Evolutionary conservation across 495 filamentous ascomycete genomes (phyloP), one percentile per base, ranked within the genome.

Genomic region (Talaromyces adpressus): DNA sequence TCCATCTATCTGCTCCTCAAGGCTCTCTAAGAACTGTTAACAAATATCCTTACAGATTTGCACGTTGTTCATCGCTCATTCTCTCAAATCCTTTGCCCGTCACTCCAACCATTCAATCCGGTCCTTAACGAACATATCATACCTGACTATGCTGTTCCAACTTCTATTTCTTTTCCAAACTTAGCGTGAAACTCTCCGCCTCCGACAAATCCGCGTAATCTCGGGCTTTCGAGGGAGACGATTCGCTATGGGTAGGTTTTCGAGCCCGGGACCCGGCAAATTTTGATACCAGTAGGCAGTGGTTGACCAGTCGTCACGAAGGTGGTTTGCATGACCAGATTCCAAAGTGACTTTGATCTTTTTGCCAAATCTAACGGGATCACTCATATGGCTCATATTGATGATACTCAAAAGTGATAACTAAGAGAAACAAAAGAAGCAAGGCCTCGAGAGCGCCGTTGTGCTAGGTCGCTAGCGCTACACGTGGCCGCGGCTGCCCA

Each of bases 221-320:
- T 59, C 57, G 12, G 32, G n/a, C 34, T 25, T 59, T 22, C 57
- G 29, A 12, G 57, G 57, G 29, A 59, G 57, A 22, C 57, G 57
- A 20, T 12, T 36, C 57, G 30, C 57, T n/a, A 59, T 63, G 32
- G 68, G 66, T 16, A 66, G 52, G 22, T 68, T 68, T 9, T 70
- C 68, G 2, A 70, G 64, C 59, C 65, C 66, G 30, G 68, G 68
- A 0, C 64, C 68, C 3, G 68, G 68, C 49, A 70, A 59, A 2
- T 64, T 70, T 57, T 68, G 68, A 47, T 70, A 68, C 57, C 57
- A 59, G 57, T 59, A 45, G 57, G 57, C 57, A 20, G 57, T 59
- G 8, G 57, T 59, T 6, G 57, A 34, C 57, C 57, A 59, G 57
- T 59, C 57, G 57, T 59, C 57, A 18, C 57, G 57, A 18, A 25